Evolutionary conservation across 83 land plant genomes (phyloP), one percentile per base, ranked within the genome.

Genomic region (Isoetes engelmannii): DNA sequence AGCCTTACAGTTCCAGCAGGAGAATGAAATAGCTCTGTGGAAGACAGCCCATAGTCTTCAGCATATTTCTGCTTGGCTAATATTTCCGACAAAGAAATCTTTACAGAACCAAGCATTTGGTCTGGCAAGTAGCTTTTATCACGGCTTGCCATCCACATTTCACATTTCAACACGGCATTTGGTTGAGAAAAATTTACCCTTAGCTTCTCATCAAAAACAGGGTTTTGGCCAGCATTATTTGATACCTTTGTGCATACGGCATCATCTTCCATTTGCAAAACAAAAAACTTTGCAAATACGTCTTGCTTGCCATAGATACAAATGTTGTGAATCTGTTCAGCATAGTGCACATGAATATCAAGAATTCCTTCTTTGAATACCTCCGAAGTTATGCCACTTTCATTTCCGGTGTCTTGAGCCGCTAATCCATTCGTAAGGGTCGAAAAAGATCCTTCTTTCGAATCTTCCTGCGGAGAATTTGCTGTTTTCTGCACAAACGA

Each of bases 261-360:
- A 47, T 86, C 83, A 49, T 85, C 89, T 4, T 86, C 85, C 63
- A 75, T 79, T 66, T 75, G 87, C 12, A 89, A 83, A 57, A 88
- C 81, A 13, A 87, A 85, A 71, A 88, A 88, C 75, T 86, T 88
- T 5, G 92, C 92, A 72, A 84, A 88, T 6, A 88, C 92, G 64
- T 88, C 92, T 55, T 88, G 92, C 48, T 88, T 79, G 42, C 79
- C 85, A 47, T 85, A 88, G 73, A 88, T 88, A 58, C 92, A 88
- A 17, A 88, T 88, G 81, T 88, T 88, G 71, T 84, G 86, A 48
- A 88, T 85, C 76, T 83, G 80, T 47, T 85, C 73, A 5, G 92
- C 92, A 46, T 85, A 83, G 45, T 88, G 92, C 57, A 84, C 80
- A 69, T 65, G 76, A 47, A 88, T 70, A 9, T 88, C 80, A 10